Conservation (phyloP, 2,329 filamentous ascomycete genomes). For the Botrytis galanthina region DNA sequence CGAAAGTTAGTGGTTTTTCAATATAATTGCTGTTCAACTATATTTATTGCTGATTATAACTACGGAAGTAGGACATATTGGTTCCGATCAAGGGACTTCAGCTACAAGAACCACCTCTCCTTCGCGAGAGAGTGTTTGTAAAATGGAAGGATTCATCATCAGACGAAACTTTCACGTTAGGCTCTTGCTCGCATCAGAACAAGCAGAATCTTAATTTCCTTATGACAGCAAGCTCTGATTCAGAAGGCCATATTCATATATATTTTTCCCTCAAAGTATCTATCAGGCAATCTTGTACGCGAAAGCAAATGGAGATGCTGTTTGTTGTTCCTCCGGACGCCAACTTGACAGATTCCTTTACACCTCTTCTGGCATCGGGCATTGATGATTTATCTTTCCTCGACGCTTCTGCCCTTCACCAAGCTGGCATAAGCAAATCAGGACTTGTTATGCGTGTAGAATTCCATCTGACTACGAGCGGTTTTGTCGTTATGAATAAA, state of each 20-base stretch:
- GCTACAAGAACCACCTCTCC: background rate
- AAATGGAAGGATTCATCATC: background rate
- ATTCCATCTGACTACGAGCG: background rate
- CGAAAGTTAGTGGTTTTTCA: background rate
- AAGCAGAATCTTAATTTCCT: background rate
- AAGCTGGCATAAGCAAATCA: background rate
- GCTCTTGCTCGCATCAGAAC: background rate
- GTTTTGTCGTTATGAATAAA: background rate
- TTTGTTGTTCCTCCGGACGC: background rate
- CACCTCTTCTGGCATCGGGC: background rate
- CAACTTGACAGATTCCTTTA: background rate
- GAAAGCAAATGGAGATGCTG: background rate
- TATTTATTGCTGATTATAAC: background rate
- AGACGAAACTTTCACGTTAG: background rate
- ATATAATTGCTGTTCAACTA: background rate
- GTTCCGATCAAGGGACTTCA: background rate
- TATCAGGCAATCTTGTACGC: background rate
- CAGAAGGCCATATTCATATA: background rate
- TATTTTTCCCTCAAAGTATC: background rate
- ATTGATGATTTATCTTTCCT: background rate
- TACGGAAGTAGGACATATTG: background rate
- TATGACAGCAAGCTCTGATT: background rate
- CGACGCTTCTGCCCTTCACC: background rate
- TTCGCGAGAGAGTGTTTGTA: background rate
- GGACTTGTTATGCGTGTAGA: background rate